Conservation (phyloP, 2,329 filamentous ascomycete species). For the Tolypocladium ophioglossoides region DNA sequence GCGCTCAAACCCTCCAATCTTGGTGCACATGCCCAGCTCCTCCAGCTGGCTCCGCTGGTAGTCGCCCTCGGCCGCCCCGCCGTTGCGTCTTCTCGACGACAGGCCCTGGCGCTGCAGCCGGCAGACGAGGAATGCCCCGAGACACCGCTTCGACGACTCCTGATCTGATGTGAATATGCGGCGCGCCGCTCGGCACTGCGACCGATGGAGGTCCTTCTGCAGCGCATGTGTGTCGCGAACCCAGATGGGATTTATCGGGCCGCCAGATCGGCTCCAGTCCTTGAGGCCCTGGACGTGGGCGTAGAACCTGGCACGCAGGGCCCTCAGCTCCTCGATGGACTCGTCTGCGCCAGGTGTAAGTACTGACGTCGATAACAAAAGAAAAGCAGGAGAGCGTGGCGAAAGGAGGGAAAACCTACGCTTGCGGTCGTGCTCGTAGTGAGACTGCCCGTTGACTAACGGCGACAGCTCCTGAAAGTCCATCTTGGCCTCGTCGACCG, state of each 20-base stretch:
- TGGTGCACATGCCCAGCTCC: slow-evolving; percentile 40
- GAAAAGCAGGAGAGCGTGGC: neutral
- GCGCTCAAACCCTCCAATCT: slow-evolving; percentile 43
- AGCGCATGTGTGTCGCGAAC: slow-evolving; percentile 39
- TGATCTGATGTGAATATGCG: slow-evolving; percentile 44
- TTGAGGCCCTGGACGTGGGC: slow-evolving; percentile 38
- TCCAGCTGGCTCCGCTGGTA: slow-evolving; percentile 30
- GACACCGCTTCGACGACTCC: slow-evolving; percentile 36
- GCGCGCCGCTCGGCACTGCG: slow-evolving; percentile 45
- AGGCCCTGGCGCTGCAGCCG: slow-evolving; percentile 29
- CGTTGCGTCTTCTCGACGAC: neutral
- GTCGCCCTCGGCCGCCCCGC: slow-evolving; percentile 1
- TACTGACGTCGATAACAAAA: neutral
- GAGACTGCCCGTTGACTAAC: slow-evolving; percentile 43
- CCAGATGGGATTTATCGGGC: slow-evolving; percentile 46
- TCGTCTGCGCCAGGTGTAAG: slow-evolving; percentile 27
- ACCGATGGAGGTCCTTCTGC: slow-evolving; percentile 41
- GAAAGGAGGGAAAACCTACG: slow-evolving; percentile 26
- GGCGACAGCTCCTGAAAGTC: slow-evolving; percentile 49
- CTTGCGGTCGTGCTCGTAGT: slow-evolving; percentile 47
- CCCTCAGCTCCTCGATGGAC: slow-evolving; percentile 39
- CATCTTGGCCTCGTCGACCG: slow-evolving; percentile 48
- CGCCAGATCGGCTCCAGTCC: slow-evolving; percentile 44
- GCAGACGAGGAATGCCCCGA: slow-evolving; percentile 45
- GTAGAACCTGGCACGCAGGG: slow-evolving; percentile 33